Base-by-base conservation (phyloP, 2,329 filamentous ascomycete genomes). In the Amylocarpus encephaloides region DNA sequence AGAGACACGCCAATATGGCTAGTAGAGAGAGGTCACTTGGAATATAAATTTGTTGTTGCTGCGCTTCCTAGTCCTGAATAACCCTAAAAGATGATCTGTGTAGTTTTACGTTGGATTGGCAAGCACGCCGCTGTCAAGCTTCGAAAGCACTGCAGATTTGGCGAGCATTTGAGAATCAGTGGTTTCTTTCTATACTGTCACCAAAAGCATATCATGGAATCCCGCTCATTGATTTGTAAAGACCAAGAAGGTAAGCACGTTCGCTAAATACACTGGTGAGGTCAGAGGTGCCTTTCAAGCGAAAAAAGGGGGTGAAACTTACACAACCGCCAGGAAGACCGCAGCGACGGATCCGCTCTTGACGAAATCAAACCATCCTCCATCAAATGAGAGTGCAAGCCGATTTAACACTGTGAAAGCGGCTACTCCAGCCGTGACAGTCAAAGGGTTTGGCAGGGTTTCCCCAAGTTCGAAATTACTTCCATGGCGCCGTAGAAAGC, bases 321-420 rank as follows among this genome's bases (percentile, higher is more conserved):
- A 87, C 85, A 86, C 71, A 12, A 77, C 59, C 48, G 76, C 58
- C 30, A 78, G 64, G 62, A 83, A 78, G 18, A 74, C 70, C 52
- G 76, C 63, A 42, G 76, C 76, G 30, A 77, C 68, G 12, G 64
- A 69, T 40, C 72, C 74, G 44, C 78, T 71, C 59, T 74, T 76
- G 46, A 77, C 34, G 3, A 68, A 48, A 19, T 70, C 69, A 15
- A 55, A 40, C 4, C 67, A 54, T 11, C 62, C 59, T 5, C 60
- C 60, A 13, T 51, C 56, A 46, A 62, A 60, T 30, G 47, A 59
- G 47, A 15, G 54, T 56, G 49, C 53, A 52, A 61, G 51, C 13
- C 60, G 67, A 43, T 58, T 62, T 43, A 76, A 70, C 6, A 73
- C 61, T 16, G 67, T 66, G 41, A 71, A 73, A 10, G 74, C 70